Evolutionary conservation across 768 basidiomycete species (phyloP).

Genomic region (Termitomyces sp.): DNA sequence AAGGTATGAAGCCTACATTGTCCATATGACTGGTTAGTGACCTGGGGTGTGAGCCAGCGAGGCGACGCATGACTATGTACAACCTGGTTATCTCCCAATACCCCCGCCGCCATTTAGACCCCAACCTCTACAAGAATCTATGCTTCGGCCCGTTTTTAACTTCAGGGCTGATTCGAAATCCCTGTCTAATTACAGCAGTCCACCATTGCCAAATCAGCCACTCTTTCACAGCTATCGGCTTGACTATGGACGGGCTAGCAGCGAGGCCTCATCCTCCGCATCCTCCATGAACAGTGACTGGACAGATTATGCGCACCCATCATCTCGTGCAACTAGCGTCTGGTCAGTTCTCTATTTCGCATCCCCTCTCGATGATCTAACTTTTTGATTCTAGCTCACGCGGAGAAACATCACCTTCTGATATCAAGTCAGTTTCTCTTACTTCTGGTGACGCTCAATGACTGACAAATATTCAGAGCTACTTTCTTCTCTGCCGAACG

Average conservation of each 20-base stretch:
- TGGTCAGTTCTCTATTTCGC: neutral
- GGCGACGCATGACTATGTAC: neutral
- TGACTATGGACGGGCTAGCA: neutral
- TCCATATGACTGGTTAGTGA: neutral
- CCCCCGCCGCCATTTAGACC: neutral
- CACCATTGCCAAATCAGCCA: neutral
- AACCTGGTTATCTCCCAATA: neutral
- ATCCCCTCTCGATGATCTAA: neutral
- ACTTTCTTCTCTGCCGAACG: neutral
- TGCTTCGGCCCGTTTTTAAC: neutral
- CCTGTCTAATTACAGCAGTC: neutral
- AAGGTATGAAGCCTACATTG: conserved; percentile 1
- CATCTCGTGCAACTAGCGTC: conserved; percentile 1
- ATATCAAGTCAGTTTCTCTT: neutral
- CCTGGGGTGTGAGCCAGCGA: neutral
- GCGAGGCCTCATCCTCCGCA: neutral
- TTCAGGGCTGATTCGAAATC: neutral
- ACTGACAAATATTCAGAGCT: neutral
- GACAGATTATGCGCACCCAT: neutral
- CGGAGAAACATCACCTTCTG: neutral
- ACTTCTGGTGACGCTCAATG: neutral
- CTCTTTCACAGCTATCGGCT: neutral
- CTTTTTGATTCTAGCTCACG: neutral
- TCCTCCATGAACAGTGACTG: conserved; percentile 5
- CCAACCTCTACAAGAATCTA: neutral